Conservation (phyloP, 257 asterid genomes). For the Solanum acaule region DNA sequence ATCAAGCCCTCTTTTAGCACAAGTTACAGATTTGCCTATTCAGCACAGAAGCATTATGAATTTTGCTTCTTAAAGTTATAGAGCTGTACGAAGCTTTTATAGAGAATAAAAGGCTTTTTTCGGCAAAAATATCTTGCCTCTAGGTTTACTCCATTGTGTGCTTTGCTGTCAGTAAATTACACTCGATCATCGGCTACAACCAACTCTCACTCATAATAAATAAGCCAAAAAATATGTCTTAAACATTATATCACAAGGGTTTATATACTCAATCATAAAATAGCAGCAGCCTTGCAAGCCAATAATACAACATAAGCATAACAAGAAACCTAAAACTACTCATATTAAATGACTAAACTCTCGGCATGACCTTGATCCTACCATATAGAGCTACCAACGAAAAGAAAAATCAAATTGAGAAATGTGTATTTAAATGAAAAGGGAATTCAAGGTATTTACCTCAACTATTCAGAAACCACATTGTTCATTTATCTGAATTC, state of each 20-base stretch:
- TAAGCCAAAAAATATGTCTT: not conserved
- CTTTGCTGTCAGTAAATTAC: not conserved
- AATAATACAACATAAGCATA: not conserved
- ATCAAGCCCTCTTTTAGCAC: not conserved
- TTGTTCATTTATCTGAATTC: not conserved
- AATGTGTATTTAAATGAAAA: not conserved
- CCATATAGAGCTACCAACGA: not conserved
- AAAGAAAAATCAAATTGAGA: not conserved
- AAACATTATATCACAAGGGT: not conserved
- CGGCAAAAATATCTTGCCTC: not conserved
- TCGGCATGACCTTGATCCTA: not conserved
- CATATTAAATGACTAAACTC: not conserved
- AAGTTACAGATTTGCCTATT: not conserved
- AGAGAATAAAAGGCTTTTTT: not conserved
- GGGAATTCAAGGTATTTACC: not conserved
- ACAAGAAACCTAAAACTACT: not conserved
- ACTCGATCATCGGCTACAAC: not conserved
- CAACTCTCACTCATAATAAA: not conserved
- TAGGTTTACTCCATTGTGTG: not conserved
- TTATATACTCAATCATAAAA: not conserved
- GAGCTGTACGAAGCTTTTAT: not conserved
- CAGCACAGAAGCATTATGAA: not conserved
- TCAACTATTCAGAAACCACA: not conserved
- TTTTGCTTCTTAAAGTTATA: not conserved
- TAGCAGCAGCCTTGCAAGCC: not conserved